Percentiles rank a stretch among this genome's conserved stretches.
These are phyloP conservation scores for Septoria petroselini DNA, from an alignment of 2,329 filamentous ascomycete species.

Conservation along the genomic window DNA sequence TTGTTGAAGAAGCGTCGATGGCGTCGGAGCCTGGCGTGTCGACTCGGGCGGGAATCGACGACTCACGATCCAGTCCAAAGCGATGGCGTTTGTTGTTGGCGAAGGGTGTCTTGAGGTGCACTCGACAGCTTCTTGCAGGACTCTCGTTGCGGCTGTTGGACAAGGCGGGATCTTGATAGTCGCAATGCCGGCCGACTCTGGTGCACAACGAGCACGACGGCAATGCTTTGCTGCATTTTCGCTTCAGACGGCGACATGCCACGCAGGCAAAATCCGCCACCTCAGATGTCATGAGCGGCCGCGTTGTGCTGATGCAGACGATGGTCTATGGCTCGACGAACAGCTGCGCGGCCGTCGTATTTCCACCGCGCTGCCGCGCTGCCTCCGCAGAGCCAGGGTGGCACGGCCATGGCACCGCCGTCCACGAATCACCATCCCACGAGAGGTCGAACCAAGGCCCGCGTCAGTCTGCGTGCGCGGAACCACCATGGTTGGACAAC, in stretches of 20 bases:
- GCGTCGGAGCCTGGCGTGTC: background rate
- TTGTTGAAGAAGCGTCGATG: background rate
- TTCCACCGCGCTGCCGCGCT: too few relatives aligned
- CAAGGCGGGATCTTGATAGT: conserved; percentile 13
- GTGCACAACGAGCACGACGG: conserved; percentile 21
- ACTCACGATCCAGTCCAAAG: background rate
- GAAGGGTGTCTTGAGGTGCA: background rate
- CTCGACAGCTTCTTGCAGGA: background rate
- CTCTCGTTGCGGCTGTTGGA: background rate
- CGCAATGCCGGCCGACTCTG: conserved; percentile 19
- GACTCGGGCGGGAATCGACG: background rate
- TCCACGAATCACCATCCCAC: too few relatives aligned
- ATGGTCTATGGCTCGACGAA: too few relatives aligned
- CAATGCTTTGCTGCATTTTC: conserved; percentile 23
- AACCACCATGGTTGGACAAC: too few relatives aligned
- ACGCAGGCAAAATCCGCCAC: conserved; percentile 16
- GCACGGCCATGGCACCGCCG: too few relatives aligned
- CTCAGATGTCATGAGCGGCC: conserved; percentile 8
- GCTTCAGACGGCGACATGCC: conserved; percentile 22
- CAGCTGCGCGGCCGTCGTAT: too few relatives aligned
- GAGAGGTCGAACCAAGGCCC: too few relatives aligned
- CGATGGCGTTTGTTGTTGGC: too few relatives aligned
- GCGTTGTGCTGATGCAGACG: background rate
- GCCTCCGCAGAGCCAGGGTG: too few relatives aligned
- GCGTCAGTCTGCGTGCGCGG: too few relatives aligned